Percentiles rank a stretch among this genome's conserved stretches.
Evolutionary conservation across 495 filamentous ascomycete species (phyloP).

Genomic region (Hypoxylon trugodes): DNA sequence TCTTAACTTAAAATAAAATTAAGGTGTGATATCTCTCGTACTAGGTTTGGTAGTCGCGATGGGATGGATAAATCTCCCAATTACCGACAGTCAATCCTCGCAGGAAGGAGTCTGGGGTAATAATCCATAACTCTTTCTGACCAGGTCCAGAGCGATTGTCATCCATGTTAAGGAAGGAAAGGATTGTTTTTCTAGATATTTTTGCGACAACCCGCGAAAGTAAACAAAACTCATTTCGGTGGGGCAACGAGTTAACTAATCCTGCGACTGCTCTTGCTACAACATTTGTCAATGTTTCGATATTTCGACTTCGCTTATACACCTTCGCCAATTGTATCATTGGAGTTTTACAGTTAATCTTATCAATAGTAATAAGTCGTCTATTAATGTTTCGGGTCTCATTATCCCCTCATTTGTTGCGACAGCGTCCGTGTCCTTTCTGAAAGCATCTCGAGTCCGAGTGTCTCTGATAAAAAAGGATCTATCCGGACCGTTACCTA

Average conservation of each 20-base stretch:
- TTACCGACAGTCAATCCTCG: constrained; percentile 18
- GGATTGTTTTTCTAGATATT: no score
- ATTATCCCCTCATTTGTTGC: constrained; percentile 2
- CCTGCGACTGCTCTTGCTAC: no score
- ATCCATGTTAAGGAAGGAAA: no score
- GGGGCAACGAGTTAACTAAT: no score
- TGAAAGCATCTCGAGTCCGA: constrained; percentile 22
- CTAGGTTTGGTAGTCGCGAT: no score
- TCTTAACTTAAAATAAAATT: constrained; percentile 29
- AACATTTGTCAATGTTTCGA: no score
- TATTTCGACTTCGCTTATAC: no score
- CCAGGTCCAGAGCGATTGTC: no score
- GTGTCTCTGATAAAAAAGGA: constrained; percentile 34
- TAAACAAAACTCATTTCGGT: no score
- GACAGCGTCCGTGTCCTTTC: constrained; percentile 10
- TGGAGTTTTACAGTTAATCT: constrained; percentile 19
- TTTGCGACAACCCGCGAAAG: no score
- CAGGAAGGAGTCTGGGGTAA: constrained; percentile 21
- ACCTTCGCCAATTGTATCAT: constrained; percentile 21
- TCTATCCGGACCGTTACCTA: no score
- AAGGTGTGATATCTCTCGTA: constrained; percentile 10
- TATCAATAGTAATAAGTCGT: constrained; percentile 29
- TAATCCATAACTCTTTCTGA: background rate
- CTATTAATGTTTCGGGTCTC: constrained; percentile 35
- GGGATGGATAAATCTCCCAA: constrained; percentile 5